A percentile compares a stretch with the other conserved stretches of the same genome.
Evolutionary conservation across 139 green algal species (phyloP).

Genomic region (Chlorella vulgaris): DNA sequence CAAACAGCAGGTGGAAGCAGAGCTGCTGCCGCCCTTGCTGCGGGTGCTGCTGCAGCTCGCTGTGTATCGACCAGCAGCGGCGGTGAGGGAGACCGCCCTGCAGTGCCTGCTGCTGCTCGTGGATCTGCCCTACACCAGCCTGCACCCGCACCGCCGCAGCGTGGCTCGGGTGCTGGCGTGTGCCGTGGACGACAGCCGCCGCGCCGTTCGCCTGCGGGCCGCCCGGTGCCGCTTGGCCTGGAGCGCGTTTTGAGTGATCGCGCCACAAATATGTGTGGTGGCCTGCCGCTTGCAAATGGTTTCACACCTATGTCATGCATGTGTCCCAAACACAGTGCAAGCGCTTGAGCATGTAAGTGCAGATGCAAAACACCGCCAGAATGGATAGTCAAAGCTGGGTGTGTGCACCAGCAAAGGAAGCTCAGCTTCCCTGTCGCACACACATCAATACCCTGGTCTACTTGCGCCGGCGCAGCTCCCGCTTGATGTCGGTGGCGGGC

Average conservation of each 20-base stretch:
- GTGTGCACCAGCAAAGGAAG: no score
- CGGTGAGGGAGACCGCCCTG: conserved; percentile 22
- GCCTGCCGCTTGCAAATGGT: background rate
- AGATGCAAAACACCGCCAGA: no score
- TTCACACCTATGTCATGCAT: no score
- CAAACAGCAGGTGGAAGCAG: background rate
- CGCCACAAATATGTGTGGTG: no score
- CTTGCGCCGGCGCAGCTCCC: conserved; percentile 29
- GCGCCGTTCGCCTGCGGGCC: conserved; percentile 32
- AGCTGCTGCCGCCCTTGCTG: conserved; percentile 24
- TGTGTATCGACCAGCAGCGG: background rate
- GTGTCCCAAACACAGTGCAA: no score
- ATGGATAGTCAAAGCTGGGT: no score
- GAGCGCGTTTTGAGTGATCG: background rate
- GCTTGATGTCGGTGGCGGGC: background rate
- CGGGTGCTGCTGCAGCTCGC: conserved; percentile 11
- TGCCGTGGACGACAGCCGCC: conserved; percentile 37
- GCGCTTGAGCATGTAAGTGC: no score
- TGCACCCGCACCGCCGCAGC: conserved; percentile 24
- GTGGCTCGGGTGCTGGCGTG: conserved; percentile 19
- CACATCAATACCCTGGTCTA: background rate
- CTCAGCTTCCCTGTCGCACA: no score
- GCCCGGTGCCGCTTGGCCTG: conserved; percentile 31
- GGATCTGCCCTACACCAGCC: conserved; percentile 30
- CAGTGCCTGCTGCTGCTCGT: conserved; percentile 37